Evolutionary conservation across 2,329 filamentous ascomycete species (phyloP).

Genomic region (Alternaria hordeiaustralica): DNA sequence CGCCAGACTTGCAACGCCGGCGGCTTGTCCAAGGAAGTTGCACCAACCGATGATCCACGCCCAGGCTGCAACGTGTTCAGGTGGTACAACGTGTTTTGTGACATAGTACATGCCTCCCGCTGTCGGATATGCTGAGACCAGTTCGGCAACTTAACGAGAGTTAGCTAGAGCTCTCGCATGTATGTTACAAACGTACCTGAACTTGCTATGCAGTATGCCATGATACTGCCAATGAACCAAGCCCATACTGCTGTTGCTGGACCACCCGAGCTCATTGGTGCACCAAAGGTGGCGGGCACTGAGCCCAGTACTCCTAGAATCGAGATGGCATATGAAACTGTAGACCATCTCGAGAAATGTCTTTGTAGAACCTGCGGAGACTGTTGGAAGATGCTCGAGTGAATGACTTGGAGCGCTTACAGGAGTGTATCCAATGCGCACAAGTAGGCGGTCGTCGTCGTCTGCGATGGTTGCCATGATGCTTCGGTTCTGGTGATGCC

Average conservation of each 20-base stretch:
- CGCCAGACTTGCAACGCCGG: conserved; percentile 67
- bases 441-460: conserved; percentile 66
- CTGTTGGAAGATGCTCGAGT: conserved; percentile 22
- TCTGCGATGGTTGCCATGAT: conserved; percentile 61
- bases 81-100: conserved; percentile 68
- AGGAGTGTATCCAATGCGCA: conserved; percentile 68
- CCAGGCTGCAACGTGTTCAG: conserved; percentile 66
- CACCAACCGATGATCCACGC: conserved; percentile 73
- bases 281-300: conserved; percentile 68
- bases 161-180: neutral
- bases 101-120: conserved; percentile 74
- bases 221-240: conserved; percentile 68
- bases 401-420: conserved; percentile 47
- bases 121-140: conserved; percentile 71
- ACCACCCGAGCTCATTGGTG: conserved; percentile 64
- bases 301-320: conserved; percentile 70
- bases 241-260: conserved; percentile 71
- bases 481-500: conserved; percentile 15
- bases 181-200: conserved; percentile 52
- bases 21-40: conserved; percentile 69
- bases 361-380: conserved; percentile 62
- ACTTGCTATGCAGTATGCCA: conserved; percentile 69
- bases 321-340: conserved; percentile 70
- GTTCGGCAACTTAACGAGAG: conserved; percentile 60
- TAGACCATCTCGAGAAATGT: conserved; percentile 72